phyloP scores from a whole-genome alignment of 2,329 filamentous ascomycete species.

The Xylaria polymorpha region DNA sequence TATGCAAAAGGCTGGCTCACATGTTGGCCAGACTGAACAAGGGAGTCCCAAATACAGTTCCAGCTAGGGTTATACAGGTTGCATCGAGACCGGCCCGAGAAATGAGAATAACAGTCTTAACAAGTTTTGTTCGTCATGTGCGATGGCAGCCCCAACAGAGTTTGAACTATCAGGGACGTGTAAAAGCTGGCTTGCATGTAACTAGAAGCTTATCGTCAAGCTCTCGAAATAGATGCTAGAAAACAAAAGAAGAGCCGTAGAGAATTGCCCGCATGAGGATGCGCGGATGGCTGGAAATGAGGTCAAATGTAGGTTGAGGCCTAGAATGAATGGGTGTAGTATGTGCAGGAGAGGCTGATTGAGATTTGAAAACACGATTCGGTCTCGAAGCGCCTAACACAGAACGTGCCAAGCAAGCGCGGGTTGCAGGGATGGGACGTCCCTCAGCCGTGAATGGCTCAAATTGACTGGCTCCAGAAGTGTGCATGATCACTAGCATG shows the following conservation, averaged over 20 bases:
- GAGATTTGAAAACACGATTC: slow-evolving; percentile 42
- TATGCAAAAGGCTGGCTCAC: slow-evolving; percentile 38
- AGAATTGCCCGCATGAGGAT: background rate
- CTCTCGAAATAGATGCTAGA: slow-evolving; percentile 9
- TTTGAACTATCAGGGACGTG: slow-evolving; percentile 14
- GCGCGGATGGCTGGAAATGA: background rate
- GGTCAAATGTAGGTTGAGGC: slow-evolving; percentile 15
- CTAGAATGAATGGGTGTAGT: slow-evolving; percentile 22
- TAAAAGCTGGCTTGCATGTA: background rate
- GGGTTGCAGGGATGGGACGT: slow-evolving; percentile 20
- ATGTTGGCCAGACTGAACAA: slow-evolving; percentile 33
- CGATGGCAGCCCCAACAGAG: slow-evolving; percentile 6
- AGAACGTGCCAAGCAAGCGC: slow-evolving; percentile 24
- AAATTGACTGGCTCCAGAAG: slow-evolving; percentile 23
- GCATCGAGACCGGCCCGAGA: slow-evolving; percentile 27
- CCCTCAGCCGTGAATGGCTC: slow-evolving; percentile 29
- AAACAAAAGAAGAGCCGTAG: slow-evolving; percentile 8
- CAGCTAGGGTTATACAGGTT: slow-evolving; percentile 17
- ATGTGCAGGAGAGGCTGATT: slow-evolving; percentile 44
- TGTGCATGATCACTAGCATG: slow-evolving; percentile 32
- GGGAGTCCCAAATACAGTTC: slow-evolving; percentile 1
- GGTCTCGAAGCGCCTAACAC: slow-evolving; percentile 30
- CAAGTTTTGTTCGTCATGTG: slow-evolving; percentile 5
- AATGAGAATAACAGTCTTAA: background rate
- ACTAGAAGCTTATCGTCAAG: background rate